Evolutionary conservation across 202 grass and related monocot genomes (phyloP), one percentile per base, ranked within the genome.

Genomic region (Digitaria exilis): DNA sequence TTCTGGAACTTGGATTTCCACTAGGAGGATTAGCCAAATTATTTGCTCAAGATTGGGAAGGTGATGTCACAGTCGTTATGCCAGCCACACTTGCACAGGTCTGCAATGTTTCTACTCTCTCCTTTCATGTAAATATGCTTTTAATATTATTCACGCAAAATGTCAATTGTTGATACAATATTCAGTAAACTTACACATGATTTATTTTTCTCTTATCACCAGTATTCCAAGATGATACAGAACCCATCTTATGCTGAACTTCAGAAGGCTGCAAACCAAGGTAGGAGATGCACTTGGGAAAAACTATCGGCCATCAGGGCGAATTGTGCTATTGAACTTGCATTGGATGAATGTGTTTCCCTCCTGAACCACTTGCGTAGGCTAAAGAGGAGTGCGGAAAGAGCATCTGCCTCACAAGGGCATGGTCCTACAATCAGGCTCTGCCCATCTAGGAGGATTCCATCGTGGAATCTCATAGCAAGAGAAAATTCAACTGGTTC

Each of bases 171-270:
- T 68, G 4, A 60, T 5, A 52, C 41, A 37, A 16, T 59, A 32
- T 71, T 34, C 30, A 75, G 37, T 71, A 67, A 73, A 34, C 43
- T 88, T 67, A 85, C 52, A 25, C 43, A 79, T 21, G 17, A 59
- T 86, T n/a, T 68, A 4, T 88, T 65, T 65, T 19, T 9, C 56
- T 51, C 43, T n/a, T 84, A 18, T 46, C 74, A 67, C 79, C 87
- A 97, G 94, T 97, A 97, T 82, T 97, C 87, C 28, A 97, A 94
- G 83, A 97, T 97, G 72, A 94, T 97, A 88, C 91, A 97, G 81
- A 97, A 97, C 62, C 91, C 89, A 2, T 87, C 94, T 65, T 90
- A 94, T 80, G 64, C 77, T 54, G 94, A 97, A 64, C 82, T 97
- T 80, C 94, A 97, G 82, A 97, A 97, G 75, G 91, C 94, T 2